Evolutionary conservation across 306 rosid species (phyloP).

Genomic region (Inga leiocalycina): DNA sequence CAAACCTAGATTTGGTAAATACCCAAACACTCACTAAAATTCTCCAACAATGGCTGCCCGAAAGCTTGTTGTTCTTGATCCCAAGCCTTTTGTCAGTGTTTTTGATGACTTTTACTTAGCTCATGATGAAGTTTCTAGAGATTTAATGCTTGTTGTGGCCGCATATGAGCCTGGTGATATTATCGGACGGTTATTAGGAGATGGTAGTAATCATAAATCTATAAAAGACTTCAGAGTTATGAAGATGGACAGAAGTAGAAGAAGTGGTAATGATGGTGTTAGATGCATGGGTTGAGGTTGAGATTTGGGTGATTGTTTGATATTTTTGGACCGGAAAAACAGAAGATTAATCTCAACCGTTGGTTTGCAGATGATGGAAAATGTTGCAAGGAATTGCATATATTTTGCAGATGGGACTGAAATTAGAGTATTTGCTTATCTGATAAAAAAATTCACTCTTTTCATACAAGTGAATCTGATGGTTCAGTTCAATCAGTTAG

Average conservation of each 20-base stretch:
- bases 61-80: not conserved
- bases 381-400: not conserved
- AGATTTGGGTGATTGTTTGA: not conserved
- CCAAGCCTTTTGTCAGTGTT: not conserved
- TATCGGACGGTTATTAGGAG: no score
- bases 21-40: no score
- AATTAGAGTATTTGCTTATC: not conserved
- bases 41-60: no score
- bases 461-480: not conserved
- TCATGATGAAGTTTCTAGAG: not conserved
- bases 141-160: not conserved
- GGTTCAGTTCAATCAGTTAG: not conserved
- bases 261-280: not conserved
- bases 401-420: not conserved
- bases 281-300: not conserved
- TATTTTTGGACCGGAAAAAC: not conserved
- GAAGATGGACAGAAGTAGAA: not conserved
- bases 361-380: not conserved
- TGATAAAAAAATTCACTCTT: no score
- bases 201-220: no score
- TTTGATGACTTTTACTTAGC: not conserved
- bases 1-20: no score
- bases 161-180: no score
- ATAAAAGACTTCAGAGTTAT: not conserved
- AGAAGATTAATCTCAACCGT: not conserved